These are phyloP conservation scores for Exobasidium rhododendri DNA, from an alignment of 1,284 basidiomycete genomes.

Conservation along the genomic window DNA sequence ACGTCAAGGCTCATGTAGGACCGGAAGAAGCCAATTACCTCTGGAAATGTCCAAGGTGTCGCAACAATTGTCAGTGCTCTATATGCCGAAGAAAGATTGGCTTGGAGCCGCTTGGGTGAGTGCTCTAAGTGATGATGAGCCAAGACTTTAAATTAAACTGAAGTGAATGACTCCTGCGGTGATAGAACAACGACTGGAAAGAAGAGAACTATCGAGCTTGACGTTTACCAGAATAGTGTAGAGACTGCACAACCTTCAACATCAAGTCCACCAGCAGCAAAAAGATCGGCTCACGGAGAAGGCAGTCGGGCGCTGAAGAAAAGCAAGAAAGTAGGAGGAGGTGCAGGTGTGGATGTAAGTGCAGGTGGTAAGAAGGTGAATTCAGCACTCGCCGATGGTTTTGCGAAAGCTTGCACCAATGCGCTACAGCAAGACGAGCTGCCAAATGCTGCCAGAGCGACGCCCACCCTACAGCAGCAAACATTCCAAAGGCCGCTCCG, in stretches of 20 bases:
- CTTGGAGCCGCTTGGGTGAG: constrained; percentile 9
- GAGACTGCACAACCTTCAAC: too few species aligned
- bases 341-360: too few species aligned
- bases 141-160: too few species aligned
- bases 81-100: constrained; percentile 15
- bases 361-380: too few species aligned
- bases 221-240: too few species aligned
- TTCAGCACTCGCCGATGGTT: not conserved
- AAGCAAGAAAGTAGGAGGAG: too few species aligned
- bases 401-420: not conserved
- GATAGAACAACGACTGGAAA: too few species aligned
- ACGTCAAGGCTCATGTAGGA: constrained; percentile 1
- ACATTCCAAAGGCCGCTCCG: constrained; percentile 21
- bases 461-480: constrained; percentile 8
- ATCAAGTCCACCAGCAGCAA: too few species aligned
- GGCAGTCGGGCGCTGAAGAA: too few species aligned
- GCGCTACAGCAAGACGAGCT: not conserved
- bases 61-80: constrained; percentile 10
- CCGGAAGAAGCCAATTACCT: constrained; percentile 10
- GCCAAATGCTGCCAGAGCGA: not conserved
- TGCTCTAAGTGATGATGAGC: not conserved
- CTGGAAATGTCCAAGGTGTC: constrained; percentile 16
- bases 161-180: too few species aligned
- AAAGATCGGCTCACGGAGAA: too few species aligned
- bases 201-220: too few species aligned